A percentile compares a stretch with the other conserved stretches of the same genome.
Conservation (phyloP, 169 alveolate species). For the Eimeria tenella region DNA sequence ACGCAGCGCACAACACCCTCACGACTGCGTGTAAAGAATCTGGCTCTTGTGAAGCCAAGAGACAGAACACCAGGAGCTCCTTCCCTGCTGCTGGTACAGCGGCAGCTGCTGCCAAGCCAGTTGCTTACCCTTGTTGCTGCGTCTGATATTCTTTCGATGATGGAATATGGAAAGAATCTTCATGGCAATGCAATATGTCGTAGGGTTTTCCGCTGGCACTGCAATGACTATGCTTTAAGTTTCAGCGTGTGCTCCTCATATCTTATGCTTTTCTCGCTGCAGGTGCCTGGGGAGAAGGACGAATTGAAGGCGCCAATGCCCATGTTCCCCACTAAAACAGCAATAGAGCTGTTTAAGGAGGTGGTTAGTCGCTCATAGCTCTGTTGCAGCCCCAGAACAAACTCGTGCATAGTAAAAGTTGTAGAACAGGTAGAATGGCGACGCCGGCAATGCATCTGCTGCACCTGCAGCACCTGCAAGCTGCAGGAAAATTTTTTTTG, state of each 20-base stretch:
- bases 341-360: conserved; percentile 16
- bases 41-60: neutral
- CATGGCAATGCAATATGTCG: too few species aligned
- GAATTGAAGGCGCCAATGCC: neutral
- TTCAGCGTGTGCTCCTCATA: neutral
- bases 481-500: too few species aligned
- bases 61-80: conserved; percentile 40
- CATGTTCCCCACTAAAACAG: neutral
- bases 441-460: too few species aligned
- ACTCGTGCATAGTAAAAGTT: neutral
- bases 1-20: neutral
- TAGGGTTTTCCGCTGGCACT: neutral
- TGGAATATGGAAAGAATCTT: too few species aligned
- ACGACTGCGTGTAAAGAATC: neutral
- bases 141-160: too few species aligned
- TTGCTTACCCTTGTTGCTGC: neutral
- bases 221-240: neutral
- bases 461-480: too few species aligned
- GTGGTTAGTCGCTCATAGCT: neutral
- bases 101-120: neutral
- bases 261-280: neutral
- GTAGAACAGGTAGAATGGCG: too few species aligned
- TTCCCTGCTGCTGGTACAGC: conserved; percentile 11
- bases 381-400: neutral
- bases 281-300: neutral